Evolutionary conservation across 2,329 filamentous ascomycete species (phyloP), one percentile per base, ranked within the genome.

Genomic region (Phialophora verrucosa): DNA sequence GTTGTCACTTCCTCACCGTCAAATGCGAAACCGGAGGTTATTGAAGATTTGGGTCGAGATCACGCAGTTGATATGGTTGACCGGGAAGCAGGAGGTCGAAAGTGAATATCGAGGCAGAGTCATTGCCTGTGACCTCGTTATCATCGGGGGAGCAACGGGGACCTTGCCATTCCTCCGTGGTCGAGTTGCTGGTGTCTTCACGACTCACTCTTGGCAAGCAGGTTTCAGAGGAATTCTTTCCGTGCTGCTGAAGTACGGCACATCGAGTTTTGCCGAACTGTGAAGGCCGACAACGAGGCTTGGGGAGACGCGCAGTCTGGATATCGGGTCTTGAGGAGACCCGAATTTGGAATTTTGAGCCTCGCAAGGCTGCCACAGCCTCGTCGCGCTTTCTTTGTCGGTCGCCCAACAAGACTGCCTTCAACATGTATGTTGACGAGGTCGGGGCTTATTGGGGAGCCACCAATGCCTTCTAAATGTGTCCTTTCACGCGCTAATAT

Each of bases 1-100:
- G 23, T 51, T 51, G 49, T 51, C 49, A 51, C 49, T 29, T 27
- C 25, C 20, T 51, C 20, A 29, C 17, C 10, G 49, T 29, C n/a
- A 23, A 27, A 29, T 23, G 57, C 57, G 57, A 50, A 23, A 32
- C 47, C 57, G 57, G 57, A 32, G 57, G 35, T 44, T 49, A 35
- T 35, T 50, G 57, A 59, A 35, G 57, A 20, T 6, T 29, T 7
- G 44, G 57, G 14, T 23, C 20, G 25, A 27, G 11, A 35, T 5
- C 11, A 49, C 23, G 44, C 27, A 50, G 57, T 32, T 50, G 57
- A 29, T 20, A 17, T 50, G 57, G 57, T 59, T 59, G 42, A 23
- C 42, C 8, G 25, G 57, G 25, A 32, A 50, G 44, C 57, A 23
- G 57, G 49, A 12, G 27, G 23, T 7, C 7, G 44, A n/a, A 12